Evolutionary conservation across 2,329 filamentous ascomycete species (phyloP).

Genomic region (Xylaria polymorpha): DNA sequence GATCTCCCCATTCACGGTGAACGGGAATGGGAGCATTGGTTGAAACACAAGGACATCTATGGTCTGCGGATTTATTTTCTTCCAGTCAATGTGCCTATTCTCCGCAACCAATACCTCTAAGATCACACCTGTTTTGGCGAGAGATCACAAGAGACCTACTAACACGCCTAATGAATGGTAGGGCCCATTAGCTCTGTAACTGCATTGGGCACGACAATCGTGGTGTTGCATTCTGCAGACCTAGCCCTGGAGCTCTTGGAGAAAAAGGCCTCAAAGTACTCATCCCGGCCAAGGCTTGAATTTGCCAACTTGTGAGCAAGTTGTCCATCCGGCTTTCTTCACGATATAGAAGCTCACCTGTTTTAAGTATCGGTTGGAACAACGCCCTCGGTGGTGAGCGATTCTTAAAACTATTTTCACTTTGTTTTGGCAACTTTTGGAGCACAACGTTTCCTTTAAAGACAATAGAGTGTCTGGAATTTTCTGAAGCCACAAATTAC

Average conservation of each 20-base stretch:
- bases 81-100: neutral
- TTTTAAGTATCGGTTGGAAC: conserved; percentile 41
- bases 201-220: conserved; percentile 54
- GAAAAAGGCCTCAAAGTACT: conserved; percentile 51
- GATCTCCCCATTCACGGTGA: conserved; percentile 57
- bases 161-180: neutral
- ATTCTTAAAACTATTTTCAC: too few species aligned
- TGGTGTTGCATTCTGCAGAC: conserved; percentile 55
- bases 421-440: too few species aligned
- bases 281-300: conserved; percentile 46
- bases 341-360: neutral
- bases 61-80: conserved; percentile 23
- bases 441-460: too few species aligned
- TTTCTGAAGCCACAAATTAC: too few species aligned
- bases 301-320: conserved; percentile 44
- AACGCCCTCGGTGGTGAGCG: conserved; percentile 32
- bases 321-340: neutral
- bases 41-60: conserved; percentile 54
- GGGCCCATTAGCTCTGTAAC: conserved; percentile 56
- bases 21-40: conserved; percentile 56
- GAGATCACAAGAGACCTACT: neutral
- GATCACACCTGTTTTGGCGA: neutral
- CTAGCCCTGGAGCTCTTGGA: conserved; percentile 54
- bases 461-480: too few species aligned
- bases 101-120: neutral